phyloP scores from a whole-genome alignment of 257 asterid species.

The Solanum tarijense region DNA sequence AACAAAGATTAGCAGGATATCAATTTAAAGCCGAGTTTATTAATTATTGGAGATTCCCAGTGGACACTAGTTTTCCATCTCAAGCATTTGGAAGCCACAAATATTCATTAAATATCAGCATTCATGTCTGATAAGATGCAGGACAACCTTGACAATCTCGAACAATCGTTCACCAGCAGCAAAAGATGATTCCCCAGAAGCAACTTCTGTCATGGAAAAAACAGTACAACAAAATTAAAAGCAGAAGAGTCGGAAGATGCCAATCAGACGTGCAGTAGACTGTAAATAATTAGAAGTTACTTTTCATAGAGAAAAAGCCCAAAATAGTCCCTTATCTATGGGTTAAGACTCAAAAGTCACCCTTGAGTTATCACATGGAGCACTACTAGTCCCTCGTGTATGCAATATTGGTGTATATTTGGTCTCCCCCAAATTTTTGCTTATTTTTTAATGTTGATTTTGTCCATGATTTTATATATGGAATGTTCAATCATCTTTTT shows the following conservation, averaged over 20 bases:
- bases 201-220: slow-evolving; percentile 31
- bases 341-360: background rate
- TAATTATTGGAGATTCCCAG: background rate
- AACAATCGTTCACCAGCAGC: slow-evolving; percentile 78
- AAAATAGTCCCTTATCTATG: background rate
- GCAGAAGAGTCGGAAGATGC: background rate
- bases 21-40: background rate
- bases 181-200: slow-evolving; percentile 56
- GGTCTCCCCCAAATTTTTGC: background rate
- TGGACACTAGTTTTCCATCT: background rate
- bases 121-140: background rate
- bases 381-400: background rate
- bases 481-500: background rate
- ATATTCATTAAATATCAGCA: background rate
- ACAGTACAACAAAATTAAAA: slow-evolving; percentile 6
- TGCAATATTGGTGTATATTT: background rate
- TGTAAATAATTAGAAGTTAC: background rate
- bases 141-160: slow-evolving; percentile 79
- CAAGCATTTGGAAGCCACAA: background rate
- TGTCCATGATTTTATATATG: background rate
- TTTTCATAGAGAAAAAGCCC: background rate
- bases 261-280: background rate
- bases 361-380: background rate
- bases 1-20: slow-evolving; percentile 4
- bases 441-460: background rate